Evolutionary conservation across 2,329 filamentous ascomycete species (phyloP), one percentile per base, ranked within the genome.

Genomic region (Epichloe amarillans): DNA sequence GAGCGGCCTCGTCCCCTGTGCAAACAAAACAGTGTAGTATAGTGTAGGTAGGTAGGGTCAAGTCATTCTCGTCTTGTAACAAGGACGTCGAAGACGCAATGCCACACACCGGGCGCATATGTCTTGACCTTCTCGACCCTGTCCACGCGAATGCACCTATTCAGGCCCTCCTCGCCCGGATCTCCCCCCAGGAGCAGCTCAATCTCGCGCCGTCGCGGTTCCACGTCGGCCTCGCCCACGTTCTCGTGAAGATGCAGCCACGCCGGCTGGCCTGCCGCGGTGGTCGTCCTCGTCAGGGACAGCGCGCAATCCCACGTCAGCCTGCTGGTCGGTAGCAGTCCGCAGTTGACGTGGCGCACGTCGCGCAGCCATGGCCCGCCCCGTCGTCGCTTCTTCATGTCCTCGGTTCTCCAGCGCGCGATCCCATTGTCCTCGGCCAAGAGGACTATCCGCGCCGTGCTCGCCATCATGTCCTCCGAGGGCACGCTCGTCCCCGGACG

Each of bases 221-320:
- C 69, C 6, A 81, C 72, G 53, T 82, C 79, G 1, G 66, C 61
- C 12, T 71, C 71, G 15, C 72, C 79, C 1, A 83, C 77, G 54
- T 84, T 85, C 61, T 84, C 80, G 59, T 85, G 82, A 30, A 85
- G 65, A 62, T 85, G 82, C 19, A 84, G 64, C 79, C 79, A 82
- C 7, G 72, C 70, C n/a, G 60, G 42, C 48, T 53, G 60, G 4
- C 59, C 60, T 11, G 79, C 69, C 1, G 69, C 6, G 19, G n/a
- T 21, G 17, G 17, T 10, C 1, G 5, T 64, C 66, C 74, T 72
- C 0, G 79, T 73, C 8, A 68, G 63, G 15, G 19, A 48, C 33
- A 53, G 49, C 21, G 52, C 50, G n/a, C 46, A 46, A 41, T 62
- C 62, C 80, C 81, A 85, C 1, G 69, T 73, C 5, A 63, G 62